Percentiles rank a stretch among this genome's conserved stretches.
phyloP scores from a whole-genome alignment of 202 grass and related monocot genomes.

The Carex sylvatica region DNA sequence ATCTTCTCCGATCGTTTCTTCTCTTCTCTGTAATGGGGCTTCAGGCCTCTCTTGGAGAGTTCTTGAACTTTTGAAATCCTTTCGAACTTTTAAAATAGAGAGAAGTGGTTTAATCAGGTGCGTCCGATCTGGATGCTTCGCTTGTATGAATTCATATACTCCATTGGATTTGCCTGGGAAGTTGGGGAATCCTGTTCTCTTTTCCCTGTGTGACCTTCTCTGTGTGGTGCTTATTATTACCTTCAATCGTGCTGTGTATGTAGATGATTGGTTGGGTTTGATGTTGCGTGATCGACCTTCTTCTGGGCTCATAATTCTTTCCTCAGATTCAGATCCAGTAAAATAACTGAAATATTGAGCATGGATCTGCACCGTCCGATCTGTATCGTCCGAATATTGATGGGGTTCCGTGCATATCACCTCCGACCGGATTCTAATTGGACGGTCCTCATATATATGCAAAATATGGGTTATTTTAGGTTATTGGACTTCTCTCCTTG shows the following conservation, averaged over 20 bases:
- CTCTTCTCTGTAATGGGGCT: not conserved
- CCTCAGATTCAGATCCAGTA: no score
- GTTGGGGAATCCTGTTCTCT: not conserved
- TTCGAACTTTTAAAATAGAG: not conserved
- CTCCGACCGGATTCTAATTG: no score
- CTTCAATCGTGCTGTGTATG: not conserved
- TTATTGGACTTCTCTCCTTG: no score
- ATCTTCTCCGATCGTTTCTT: not conserved
- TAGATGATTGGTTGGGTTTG: not conserved
- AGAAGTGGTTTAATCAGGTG: not conserved
- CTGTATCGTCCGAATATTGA: no score
- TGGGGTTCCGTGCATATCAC: no score
- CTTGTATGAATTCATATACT: not conserved
- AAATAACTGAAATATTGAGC: no score
- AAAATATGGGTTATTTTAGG: no score
- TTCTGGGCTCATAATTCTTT: not conserved
- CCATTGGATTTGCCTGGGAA: not conserved
- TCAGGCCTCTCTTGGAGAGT: no score
- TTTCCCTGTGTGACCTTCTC: not conserved
- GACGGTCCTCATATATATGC: no score
- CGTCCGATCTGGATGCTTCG: not conserved
- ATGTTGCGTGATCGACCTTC: not conserved
- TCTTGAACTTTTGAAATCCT: not conserved
- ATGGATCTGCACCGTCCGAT: no score
- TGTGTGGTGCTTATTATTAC: not conserved